A percentile compares a stretch with the other conserved stretches of the same genome.
Conservation (phyloP, 2,329 filamentous ascomycete species). For the Talaromyces sp. region DNA sequence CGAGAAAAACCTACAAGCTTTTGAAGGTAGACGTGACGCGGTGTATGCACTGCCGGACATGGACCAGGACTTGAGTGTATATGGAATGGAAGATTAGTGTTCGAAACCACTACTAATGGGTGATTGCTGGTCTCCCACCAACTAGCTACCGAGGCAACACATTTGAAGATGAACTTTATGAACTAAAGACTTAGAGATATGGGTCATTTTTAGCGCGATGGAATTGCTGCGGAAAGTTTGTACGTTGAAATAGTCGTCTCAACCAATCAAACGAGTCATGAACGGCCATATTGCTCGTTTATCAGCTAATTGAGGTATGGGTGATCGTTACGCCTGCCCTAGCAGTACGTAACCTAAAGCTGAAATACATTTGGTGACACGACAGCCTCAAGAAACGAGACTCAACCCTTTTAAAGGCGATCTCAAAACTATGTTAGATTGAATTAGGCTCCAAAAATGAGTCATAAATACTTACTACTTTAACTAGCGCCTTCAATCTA, state of each 20-base stretch:
- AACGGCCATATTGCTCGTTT: neutral
- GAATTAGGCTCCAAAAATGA: neutral
- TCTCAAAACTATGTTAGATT: neutral
- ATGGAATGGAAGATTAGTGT: conserved; percentile 17
- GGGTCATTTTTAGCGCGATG: neutral
- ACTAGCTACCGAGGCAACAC: neutral
- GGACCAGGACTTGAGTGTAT: conserved; percentile 21
- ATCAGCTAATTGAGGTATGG: neutral
- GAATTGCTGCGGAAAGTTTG: neutral
- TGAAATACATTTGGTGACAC: neutral
- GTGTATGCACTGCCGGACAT: conserved; percentile 22
- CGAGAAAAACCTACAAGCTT: conserved; percentile 19
- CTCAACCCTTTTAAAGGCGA: neutral
- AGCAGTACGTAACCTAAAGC: neutral
- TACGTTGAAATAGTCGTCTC: neutral
- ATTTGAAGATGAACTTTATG: neutral
- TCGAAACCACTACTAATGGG: neutral
- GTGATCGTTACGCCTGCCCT: neutral
- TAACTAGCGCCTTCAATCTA: neutral
- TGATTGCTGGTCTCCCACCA: neutral
- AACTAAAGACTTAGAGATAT: neutral
- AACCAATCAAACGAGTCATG: neutral
- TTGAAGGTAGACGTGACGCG: conserved; percentile 20
- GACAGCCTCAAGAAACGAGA: neutral
- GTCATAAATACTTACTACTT: neutral